phyloP scores from a whole-genome alignment of 202 grass and related monocot species.

The Hordeum pubiflorum region DNA sequence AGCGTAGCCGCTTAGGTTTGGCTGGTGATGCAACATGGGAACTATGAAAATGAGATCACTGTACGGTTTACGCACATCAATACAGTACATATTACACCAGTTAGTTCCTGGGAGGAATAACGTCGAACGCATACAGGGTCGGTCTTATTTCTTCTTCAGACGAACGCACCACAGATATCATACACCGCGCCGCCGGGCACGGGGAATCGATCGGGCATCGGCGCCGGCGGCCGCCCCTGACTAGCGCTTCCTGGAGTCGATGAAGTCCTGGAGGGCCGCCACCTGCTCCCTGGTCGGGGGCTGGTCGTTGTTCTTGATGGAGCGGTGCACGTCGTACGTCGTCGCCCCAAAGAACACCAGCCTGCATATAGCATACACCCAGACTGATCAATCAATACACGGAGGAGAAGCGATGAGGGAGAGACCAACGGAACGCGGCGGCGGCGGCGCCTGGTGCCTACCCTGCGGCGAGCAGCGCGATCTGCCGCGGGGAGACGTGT shows the following conservation, averaged over 20 bases:
- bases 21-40: too few species aligned
- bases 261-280: constrained; percentile 50
- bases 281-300: constrained; percentile 70
- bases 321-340: constrained; percentile 79
- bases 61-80: too few species aligned
- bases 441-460: neutral
- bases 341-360: constrained; percentile 59
- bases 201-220: neutral
- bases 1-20: too few species aligned
- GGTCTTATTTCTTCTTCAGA: neutral
- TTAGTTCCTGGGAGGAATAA: too few species aligned
- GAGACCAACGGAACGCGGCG: neutral
- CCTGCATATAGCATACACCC: neutral
- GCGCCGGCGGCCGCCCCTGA: too few species aligned
- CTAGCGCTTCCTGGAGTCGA: constrained; percentile 49
- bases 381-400: neutral
- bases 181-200: too few species aligned
- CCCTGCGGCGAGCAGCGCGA: constrained; percentile 44
- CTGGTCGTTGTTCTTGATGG: constrained; percentile 71
- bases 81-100: too few species aligned
- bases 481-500: constrained; percentile 54
- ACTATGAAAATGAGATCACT: too few species aligned
- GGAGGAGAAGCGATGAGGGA: neutral
- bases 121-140: too few species aligned
- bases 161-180: too few species aligned